Conservation (phyloP, 202 grass and related monocot genomes). For the Eragrostis tef region DNA sequence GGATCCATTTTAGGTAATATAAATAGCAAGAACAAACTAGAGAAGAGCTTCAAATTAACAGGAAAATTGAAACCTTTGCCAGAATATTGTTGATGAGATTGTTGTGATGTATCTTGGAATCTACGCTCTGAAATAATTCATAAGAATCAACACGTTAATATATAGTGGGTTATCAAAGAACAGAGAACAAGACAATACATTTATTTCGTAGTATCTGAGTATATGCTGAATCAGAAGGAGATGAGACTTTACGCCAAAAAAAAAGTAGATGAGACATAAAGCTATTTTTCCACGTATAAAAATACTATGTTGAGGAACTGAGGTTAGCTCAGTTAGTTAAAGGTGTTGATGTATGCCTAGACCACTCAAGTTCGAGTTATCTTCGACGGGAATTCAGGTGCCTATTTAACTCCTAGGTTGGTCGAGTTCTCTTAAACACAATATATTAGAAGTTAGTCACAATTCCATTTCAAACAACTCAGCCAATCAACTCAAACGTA, state of each 20-base stretch:
- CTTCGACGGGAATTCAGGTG: too few species aligned
- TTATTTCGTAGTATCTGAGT: not conserved
- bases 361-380: too few species aligned
- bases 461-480: not conserved
- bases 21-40: constrained; percentile 30
- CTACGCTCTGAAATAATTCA: constrained; percentile 79
- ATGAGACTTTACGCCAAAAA: not conserved
- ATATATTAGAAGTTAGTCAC: too few species aligned
- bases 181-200: constrained; percentile 7
- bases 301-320: too few species aligned
- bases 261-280: not conserved
- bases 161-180: constrained; percentile 13
- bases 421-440: too few species aligned
- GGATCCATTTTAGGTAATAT: constrained; percentile 4
- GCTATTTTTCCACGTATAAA: too few species aligned
- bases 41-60: constrained; percentile 46
- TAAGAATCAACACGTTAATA: constrained; percentile 26
- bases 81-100: constrained; percentile 99
- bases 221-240: constrained; percentile 2
- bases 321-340: too few species aligned
- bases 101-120: constrained; percentile 99
- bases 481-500: not conserved
- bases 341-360: too few species aligned
- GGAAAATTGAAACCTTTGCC: constrained; percentile 69
- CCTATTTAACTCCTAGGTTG: too few species aligned